Evolutionary conservation across 148 eudicot genomes (phyloP).

Genomic region (Nepenthes mirabilis): DNA sequence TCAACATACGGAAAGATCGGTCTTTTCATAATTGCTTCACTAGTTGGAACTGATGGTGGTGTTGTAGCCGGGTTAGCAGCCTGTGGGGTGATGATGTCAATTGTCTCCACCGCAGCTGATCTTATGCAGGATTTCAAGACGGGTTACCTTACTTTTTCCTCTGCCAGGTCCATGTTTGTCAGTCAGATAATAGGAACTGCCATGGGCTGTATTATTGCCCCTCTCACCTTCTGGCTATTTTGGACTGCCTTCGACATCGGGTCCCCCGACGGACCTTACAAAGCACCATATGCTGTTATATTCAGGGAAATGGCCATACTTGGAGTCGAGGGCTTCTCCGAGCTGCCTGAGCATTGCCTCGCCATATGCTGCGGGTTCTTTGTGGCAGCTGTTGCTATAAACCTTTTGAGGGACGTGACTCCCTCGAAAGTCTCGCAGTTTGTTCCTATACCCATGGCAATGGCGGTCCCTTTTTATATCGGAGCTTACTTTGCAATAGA

Average conservation of each 20-base stretch:
- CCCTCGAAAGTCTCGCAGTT: constrained; percentile 34
- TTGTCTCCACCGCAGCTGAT: constrained; percentile 63
- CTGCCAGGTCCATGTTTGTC: constrained; percentile 62
- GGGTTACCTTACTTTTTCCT: constrained; percentile 53
- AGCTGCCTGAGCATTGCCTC: constrained; percentile 59
- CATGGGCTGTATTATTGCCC: constrained; percentile 66
- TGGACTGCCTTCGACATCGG: constrained; percentile 70
- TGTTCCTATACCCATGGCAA: constrained; percentile 69
- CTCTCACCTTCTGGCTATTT: constrained; percentile 60
- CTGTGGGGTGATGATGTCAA: constrained; percentile 65
- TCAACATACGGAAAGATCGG: constrained; percentile 60
- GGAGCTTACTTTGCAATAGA: constrained; percentile 71
- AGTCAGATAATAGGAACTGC: constrained; percentile 63
- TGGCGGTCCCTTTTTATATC: constrained; percentile 66
- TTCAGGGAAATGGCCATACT: constrained; percentile 66
- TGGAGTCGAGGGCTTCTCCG: constrained; percentile 61
- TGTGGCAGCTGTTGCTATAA: constrained; percentile 37
- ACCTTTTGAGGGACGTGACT: constrained; percentile 39
- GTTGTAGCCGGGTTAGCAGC: constrained; percentile 63
- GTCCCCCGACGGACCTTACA: constrained; percentile 47
- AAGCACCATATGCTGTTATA: constrained; percentile 68
- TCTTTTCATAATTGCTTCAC: constrained; percentile 51
- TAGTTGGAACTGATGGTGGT: constrained; percentile 53
- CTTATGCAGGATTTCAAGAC: constrained; percentile 81
- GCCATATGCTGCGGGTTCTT: constrained; percentile 50